Evolutionary conservation across 2,329 filamentous ascomycete genomes (phyloP).

Genomic region (Trichophyton schoenleinii): DNA sequence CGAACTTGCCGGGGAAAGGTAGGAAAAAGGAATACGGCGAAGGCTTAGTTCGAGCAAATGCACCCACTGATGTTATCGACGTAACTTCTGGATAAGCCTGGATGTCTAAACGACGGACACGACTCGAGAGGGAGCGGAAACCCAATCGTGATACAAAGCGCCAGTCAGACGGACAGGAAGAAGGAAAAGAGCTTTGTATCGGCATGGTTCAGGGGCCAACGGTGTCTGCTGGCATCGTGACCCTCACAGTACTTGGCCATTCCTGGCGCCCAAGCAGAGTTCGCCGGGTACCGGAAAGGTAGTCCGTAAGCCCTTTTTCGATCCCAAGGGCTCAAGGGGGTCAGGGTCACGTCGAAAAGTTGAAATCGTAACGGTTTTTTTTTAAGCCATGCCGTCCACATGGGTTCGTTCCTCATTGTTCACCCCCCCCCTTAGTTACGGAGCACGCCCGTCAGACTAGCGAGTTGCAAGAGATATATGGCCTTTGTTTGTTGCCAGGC

Average conservation of each 20-base stretch:
- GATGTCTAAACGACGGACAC: no score
- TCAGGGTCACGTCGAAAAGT: not conserved
- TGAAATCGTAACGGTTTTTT: not conserved
- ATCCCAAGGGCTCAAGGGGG: not conserved
- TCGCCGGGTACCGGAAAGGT: slow-evolving; percentile 2
- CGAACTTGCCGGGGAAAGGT: not conserved
- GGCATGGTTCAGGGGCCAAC: not conserved
- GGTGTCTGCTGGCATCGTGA: not conserved
- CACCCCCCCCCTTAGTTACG: not conserved
- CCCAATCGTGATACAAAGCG: not conserved
- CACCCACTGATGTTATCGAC: not conserved
- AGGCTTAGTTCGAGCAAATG: not conserved
- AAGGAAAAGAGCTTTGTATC: not conserved
- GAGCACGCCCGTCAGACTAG: not conserved
- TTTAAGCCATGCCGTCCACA: not conserved
- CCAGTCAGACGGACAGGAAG: not conserved
- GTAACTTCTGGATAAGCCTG: not conserved
- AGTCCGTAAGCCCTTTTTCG: not conserved
- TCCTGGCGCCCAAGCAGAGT: not conserved
- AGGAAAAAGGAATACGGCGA: not conserved
- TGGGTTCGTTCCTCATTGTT: not conserved
- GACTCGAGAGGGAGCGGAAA: not conserved
- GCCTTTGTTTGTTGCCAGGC: no score
- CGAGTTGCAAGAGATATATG: not conserved
- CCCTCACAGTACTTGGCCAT: not conserved